Percentiles rank a stretch among this genome's conserved stretches.
Conservation (phyloP, 805 yeast genomes). For the Yamadazyma philogaea region DNA sequence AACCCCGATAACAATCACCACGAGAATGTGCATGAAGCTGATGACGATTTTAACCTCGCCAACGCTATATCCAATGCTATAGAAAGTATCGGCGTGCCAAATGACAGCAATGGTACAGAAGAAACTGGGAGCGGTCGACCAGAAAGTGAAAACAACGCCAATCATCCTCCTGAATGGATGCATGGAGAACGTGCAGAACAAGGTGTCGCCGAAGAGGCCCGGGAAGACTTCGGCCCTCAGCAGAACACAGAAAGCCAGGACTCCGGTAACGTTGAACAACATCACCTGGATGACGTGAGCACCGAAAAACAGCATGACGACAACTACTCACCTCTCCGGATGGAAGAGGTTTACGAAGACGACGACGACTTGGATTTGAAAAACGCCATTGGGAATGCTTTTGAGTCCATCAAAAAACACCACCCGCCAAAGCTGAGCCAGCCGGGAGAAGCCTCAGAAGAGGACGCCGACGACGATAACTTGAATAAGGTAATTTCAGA, state of each 20-base stretch:
- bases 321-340: constrained; percentile 13
- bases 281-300: background rate
- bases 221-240: background rate
- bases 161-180: background rate
- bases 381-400: constrained; percentile 40
- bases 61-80: constrained; percentile 15
- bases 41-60: constrained; percentile 13
- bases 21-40: constrained; percentile 1
- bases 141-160: background rate
- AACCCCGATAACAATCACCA: background rate
- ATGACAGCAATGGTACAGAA: constrained; percentile 3
- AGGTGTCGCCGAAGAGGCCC: background rate
- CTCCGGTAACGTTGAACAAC: constrained; percentile 2
- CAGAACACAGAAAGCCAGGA: background rate
- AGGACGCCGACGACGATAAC: constrained; percentile 16
- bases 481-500: constrained; percentile 21
- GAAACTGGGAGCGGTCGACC: background rate
- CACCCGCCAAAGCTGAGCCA: background rate
- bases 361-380: constrained; percentile 26
- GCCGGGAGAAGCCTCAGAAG: background rate
- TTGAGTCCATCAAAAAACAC: constrained; percentile 19
- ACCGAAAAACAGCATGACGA: background rate
- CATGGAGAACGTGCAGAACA: background rate
- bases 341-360: constrained; percentile 9
- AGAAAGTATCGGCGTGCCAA: constrained; percentile 12